Conservation (phyloP, 805 yeast species). For the Candida nitratophila region DNA sequence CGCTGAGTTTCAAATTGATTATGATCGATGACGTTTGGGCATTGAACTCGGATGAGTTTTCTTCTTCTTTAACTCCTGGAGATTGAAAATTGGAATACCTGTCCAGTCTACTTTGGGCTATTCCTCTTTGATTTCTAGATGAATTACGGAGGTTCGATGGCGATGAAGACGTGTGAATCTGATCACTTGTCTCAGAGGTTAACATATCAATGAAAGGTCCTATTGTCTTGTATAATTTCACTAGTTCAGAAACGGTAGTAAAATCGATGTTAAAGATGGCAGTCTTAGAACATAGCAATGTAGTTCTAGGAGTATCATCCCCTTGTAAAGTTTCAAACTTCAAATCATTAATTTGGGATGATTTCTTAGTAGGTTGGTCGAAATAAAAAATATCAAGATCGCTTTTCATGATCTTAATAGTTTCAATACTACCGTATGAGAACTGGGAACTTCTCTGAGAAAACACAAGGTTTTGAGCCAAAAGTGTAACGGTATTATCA, state of each 20-base stretch:
- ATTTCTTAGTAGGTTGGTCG: slow-evolving; percentile 10
- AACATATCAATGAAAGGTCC: slow-evolving; percentile 8
- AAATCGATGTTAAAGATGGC: slow-evolving; percentile 20
- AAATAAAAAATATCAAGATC: slow-evolving; percentile 16
- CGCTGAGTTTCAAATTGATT: slow-evolving; percentile 18
- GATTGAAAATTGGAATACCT: not conserved
- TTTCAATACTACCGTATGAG: slow-evolving; percentile 42
- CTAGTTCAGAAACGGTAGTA: slow-evolving; percentile 1
- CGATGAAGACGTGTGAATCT: too few species aligned
- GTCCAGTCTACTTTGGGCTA: too few species aligned
- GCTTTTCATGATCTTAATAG: slow-evolving; percentile 21
- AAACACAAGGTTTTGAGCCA: slow-evolving; percentile 26
- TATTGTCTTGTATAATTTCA: slow-evolving; percentile 7
- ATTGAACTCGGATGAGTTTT: slow-evolving; percentile 17
- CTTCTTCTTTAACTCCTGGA: not conserved
- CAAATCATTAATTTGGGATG: slow-evolving; percentile 36
- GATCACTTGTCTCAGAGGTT: too few species aligned
- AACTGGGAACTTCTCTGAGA: slow-evolving; percentile 36
- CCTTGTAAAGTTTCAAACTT: slow-evolving; percentile 40
- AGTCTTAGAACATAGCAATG: slow-evolving; percentile 36
- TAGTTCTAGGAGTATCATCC: slow-evolving; percentile 11
- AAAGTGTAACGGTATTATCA: slow-evolving; percentile 22
- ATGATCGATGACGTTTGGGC: slow-evolving; percentile 34
- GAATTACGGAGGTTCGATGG: too few species aligned
- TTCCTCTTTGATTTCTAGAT: not conserved